These are phyloP conservation scores for Ogataea degrootiae DNA, from an alignment of 805 yeast genomes.

Conservation along the genomic window DNA sequence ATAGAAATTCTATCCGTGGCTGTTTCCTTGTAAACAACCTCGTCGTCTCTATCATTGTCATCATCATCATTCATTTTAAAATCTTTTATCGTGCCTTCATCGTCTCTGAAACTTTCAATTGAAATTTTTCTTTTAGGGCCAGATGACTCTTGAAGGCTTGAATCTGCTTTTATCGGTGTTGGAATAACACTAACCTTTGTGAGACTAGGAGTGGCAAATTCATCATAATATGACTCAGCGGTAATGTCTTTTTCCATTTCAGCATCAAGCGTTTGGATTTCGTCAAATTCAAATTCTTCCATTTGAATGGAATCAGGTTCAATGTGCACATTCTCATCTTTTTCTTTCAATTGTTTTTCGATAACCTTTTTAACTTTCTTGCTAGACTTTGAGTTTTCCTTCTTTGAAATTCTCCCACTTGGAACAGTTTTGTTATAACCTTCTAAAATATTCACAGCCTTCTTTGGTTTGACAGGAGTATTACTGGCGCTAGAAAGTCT, in stretches of 20 bases:
- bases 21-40: slow-evolving; percentile 8
- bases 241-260: too few relatives aligned
- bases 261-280: too few relatives aligned
- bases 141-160: not conserved
- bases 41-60: slow-evolving; percentile 22
- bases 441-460: slow-evolving; percentile 9
- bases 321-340: too few relatives aligned
- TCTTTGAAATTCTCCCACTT: slow-evolving; percentile 10
- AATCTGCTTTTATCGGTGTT: not conserved
- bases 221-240: too few relatives aligned
- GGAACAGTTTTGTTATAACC: slow-evolving; percentile 16
- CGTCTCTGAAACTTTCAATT: slow-evolving; percentile 14
- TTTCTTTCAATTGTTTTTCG: not conserved
- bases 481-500: slow-evolving; percentile 5
- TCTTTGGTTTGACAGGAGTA: slow-evolving; percentile 8
- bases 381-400: not conserved
- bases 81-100: slow-evolving; percentile 16
- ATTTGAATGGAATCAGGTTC: too few relatives aligned
- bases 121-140: slow-evolving; percentile 24
- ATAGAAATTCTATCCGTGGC: slow-evolving; percentile 2
- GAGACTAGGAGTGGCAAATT: too few relatives aligned
- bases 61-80: slow-evolving; percentile 21
- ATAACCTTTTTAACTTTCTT: not conserved
- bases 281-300: too few relatives aligned
- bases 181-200: not conserved